Evolutionary conservation across 441 rosid genomes (phyloP).

Genomic region (Gossypium gossypioides): DNA sequence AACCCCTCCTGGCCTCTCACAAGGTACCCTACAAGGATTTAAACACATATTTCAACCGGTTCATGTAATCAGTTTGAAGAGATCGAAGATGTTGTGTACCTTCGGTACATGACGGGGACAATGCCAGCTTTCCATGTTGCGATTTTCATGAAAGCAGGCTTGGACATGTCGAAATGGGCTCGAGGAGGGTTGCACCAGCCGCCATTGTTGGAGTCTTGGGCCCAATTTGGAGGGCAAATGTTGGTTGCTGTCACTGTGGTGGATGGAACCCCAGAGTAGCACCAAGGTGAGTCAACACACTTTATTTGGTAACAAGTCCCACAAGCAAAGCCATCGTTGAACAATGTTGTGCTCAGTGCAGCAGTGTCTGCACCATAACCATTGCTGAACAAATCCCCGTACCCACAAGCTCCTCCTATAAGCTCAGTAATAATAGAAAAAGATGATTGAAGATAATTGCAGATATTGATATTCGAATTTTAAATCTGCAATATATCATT

Average conservation of each 20-base stretch:
- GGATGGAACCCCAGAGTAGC: slow-evolving; percentile 30
- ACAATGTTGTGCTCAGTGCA: slow-evolving; percentile 62
- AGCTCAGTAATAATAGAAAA: neutral
- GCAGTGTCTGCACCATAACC: slow-evolving; percentile 61
- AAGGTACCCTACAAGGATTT: slow-evolving; percentile 45
- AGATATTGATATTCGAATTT: neutral
- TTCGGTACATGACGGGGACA: slow-evolving; percentile 60
- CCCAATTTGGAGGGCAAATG: slow-evolving; percentile 77
- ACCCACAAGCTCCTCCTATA: slow-evolving; percentile 85
- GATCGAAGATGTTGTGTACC: slow-evolving; percentile 22
- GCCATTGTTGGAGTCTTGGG: slow-evolving; percentile 58
- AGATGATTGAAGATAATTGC: too few relatives aligned
- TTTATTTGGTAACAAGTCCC: slow-evolving; percentile 64
- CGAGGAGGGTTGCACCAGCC: slow-evolving; percentile 94
- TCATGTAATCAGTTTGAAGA: neutral
- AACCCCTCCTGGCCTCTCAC: slow-evolving; percentile 44
- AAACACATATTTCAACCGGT: neutral
- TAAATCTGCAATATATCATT: neutral
- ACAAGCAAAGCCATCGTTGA: slow-evolving; percentile 60
- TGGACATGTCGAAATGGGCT: slow-evolving; percentile 70
- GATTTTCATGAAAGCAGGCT: slow-evolving; percentile 79
- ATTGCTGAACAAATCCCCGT: slow-evolving; percentile 50
- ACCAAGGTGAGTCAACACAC: slow-evolving; percentile 41
- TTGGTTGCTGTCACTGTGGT: slow-evolving; percentile 66
- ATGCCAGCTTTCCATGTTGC: slow-evolving; percentile 76